phyloP scores from a whole-genome alignment of 805 yeast genomes.

The Pichia insulana region DNA sequence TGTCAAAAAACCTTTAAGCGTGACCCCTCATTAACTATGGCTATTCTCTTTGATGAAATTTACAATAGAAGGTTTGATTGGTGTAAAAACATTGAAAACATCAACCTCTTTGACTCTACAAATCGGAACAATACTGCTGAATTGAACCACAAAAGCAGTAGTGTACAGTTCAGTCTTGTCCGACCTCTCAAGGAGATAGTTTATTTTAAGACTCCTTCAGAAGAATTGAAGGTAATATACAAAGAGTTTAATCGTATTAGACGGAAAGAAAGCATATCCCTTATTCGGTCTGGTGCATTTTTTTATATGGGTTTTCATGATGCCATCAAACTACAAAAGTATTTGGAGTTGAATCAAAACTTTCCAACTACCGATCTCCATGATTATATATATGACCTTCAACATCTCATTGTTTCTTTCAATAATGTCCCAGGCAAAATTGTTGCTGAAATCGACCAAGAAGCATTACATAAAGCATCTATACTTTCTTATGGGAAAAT shows the following conservation, averaged over 20 bases:
- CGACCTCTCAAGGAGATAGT: background rate
- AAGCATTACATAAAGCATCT: background rate
- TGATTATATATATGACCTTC: constrained; percentile 1
- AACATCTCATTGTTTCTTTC: background rate
- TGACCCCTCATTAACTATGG: background rate
- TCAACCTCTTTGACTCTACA: constrained; percentile 1
- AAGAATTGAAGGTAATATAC: background rate
- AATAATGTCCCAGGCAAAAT: background rate
- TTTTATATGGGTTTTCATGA: background rate
- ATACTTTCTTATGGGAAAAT: constrained; percentile 2
- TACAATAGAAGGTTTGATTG: constrained; percentile 2
- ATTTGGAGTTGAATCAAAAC: background rate
- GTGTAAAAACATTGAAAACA: background rate
- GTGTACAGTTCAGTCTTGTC: background rate
- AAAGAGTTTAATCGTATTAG: background rate
- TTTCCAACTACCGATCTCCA: background rate
- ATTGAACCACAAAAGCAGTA: background rate
- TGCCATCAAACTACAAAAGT: background rate
- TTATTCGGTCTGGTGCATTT: background rate
- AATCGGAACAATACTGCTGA: background rate
- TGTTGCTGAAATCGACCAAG: background rate
- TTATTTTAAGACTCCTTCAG: background rate
- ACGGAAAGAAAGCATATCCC: background rate
- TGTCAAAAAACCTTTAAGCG: background rate
- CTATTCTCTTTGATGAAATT: constrained; percentile 5